Conservation (phyloP, 2,329 filamentous ascomycete genomes). For the Hypomyces perniciosus region DNA sequence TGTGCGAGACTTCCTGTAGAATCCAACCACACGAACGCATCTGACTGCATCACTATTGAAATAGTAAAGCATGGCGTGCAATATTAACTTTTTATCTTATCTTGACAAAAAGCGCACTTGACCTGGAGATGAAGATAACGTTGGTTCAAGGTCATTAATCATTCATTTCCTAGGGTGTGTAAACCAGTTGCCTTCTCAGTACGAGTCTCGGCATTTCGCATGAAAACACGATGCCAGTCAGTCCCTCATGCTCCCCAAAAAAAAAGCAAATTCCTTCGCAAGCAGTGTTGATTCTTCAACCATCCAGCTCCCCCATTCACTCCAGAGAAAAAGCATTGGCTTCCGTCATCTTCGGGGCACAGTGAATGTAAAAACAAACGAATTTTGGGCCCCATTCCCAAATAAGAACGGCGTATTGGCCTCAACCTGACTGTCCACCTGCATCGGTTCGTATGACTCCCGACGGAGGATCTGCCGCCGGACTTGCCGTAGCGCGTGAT, state of each 20-base stretch:
- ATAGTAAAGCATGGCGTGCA: too few species aligned
- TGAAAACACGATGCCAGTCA: too few species aligned
- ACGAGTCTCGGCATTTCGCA: too few species aligned
- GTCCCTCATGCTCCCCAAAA: too few species aligned
- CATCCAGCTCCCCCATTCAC: too few species aligned
- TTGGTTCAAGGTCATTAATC: too few species aligned
- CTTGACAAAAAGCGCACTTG: too few species aligned
- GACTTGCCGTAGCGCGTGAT: constrained; percentile 16
- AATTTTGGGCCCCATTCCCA: constrained; percentile 15
- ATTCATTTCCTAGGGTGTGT: background rate
- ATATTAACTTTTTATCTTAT: too few species aligned
- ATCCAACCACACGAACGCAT: background rate
- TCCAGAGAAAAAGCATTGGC: background rate
- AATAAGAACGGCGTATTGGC: constrained; percentile 20
- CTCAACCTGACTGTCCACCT: constrained; percentile 8
- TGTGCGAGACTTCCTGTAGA: constrained; percentile 51
- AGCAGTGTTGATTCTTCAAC: too few species aligned
- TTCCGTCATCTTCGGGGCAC: constrained; percentile 10
- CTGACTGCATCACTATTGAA: too few species aligned
- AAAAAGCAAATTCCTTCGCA: too few species aligned
- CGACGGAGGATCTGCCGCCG: constrained; percentile 13
- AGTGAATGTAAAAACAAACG: constrained; percentile 22
- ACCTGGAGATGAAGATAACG: background rate
- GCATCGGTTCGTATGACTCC: background rate
- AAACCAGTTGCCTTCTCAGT: too few species aligned